These are phyloP conservation scores for Nigrospora oryzae DNA, from an alignment of 2,329 filamentous ascomycete genomes.

Conservation along the genomic window DNA sequence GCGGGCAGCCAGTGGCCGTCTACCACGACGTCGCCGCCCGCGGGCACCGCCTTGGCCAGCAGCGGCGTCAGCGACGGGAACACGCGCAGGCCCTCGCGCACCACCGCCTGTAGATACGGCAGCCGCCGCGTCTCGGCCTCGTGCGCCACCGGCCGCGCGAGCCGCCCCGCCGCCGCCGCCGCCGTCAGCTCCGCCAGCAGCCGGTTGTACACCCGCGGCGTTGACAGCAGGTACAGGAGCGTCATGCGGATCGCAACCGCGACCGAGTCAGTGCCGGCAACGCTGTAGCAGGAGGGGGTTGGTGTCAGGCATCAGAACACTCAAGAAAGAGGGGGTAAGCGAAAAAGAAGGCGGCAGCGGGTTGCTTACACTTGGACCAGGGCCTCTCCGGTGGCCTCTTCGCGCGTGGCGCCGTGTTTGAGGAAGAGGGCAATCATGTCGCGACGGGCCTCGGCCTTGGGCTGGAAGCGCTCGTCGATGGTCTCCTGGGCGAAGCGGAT, in stretches of 20 bases:
- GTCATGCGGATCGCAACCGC: constrained; percentile 7
- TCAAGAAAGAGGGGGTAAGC: no score
- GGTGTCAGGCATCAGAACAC: not conserved
- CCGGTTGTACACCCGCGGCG: constrained; percentile 5
- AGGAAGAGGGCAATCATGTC: constrained; percentile 8
- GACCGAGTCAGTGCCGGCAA: constrained; percentile 7
- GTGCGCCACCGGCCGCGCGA: constrained; percentile 2
- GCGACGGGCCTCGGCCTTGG: constrained; percentile 1
- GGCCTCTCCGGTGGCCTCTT: constrained; percentile 7
- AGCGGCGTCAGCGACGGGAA: constrained; percentile 22
- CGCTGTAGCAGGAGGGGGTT: not conserved
- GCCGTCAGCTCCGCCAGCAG: constrained; percentile 6
- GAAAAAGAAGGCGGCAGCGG: not conserved
- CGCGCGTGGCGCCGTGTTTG: constrained; percentile 3
- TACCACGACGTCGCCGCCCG: constrained; percentile 14
- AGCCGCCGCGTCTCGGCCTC: constrained; percentile 11
- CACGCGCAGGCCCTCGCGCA: constrained; percentile 29
- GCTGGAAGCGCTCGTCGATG: constrained; percentile 5
- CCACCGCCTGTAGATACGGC: constrained; percentile 26
- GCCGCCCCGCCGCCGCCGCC: not conserved
- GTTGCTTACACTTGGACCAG: constrained; percentile 7
- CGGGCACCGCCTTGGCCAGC: constrained; percentile 18
- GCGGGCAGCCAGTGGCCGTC: constrained; percentile 23
- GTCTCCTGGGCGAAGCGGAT: constrained; percentile 8
- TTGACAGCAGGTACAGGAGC: constrained; percentile 4